These are phyloP conservation scores for Sedum album DNA, from an alignment of 164 flowering plant genomes.

Conservation along the genomic window DNA sequence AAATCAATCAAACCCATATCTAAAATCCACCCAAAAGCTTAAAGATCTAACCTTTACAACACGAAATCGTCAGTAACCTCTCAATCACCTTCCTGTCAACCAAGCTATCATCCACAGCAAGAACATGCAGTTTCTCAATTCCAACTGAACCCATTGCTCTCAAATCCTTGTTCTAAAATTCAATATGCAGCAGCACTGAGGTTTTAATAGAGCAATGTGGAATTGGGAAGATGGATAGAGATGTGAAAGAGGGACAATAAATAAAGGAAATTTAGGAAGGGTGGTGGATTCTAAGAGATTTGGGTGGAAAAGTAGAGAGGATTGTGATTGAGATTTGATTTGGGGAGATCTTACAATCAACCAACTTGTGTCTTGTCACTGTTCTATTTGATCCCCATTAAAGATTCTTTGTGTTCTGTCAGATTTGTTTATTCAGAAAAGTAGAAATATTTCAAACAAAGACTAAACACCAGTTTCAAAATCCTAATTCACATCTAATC, in stretches of 20 bases:
- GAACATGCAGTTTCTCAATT: constrained; percentile 29
- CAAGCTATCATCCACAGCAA: constrained; percentile 45
- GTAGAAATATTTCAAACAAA: too few relatives aligned
- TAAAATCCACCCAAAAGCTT: background rate
- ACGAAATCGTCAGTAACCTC: constrained; percentile 33
- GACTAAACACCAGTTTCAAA: too few relatives aligned
- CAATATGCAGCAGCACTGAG: too few relatives aligned
- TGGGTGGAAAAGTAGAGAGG: background rate
- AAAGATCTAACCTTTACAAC: constrained; percentile 29
- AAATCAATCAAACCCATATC: background rate
- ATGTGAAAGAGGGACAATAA: too few relatives aligned
- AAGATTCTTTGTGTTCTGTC: constrained; percentile 3
- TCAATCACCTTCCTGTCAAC: constrained; percentile 47
- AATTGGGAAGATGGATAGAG: background rate
- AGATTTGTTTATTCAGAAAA: background rate
- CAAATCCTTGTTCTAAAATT: too few relatives aligned
- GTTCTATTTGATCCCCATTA: background rate
- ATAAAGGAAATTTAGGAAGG: background rate
- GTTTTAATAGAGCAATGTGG: background rate
- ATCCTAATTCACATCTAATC: too few relatives aligned
- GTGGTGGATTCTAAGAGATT: background rate
- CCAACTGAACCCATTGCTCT: background rate
- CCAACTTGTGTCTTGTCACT: constrained; percentile 5
- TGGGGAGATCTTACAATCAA: background rate
- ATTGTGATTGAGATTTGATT: background rate